Evolutionary conservation across 495 filamentous ascomycete genomes (phyloP), one percentile per base, ranked within the genome.

Genomic region (Hyaloscypha bicolor): DNA sequence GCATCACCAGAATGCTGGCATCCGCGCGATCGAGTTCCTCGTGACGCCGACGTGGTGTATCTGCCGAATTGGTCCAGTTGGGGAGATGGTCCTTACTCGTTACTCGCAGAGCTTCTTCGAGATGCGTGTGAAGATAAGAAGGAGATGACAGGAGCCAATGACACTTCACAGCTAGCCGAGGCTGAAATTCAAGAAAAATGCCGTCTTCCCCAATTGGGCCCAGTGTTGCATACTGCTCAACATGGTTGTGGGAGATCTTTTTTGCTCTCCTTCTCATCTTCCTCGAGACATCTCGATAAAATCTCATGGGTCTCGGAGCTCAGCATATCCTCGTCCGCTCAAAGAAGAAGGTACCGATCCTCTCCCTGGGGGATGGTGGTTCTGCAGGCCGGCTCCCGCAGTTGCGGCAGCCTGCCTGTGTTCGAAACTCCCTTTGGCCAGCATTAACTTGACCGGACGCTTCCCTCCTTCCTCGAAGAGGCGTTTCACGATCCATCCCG

Each of bases 71-170:
- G 9, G 22, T 1, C 22, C 16, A 25, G 51, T n/a, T n/a, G 22
- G 19, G 51, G 22, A 1, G 16, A 53, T 53, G 55, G 9, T 58
- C 56, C 25, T 25, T 25, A 25, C 25, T 1, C 1, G 1, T 45
- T 35, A 37, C 35, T 37, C 35, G 35, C 35, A 37, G 35, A 37
- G 21, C 4, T 48, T 22, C 6, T 16, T 31, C 19, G 19, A 48
- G 56, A 31, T 58, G 35, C 33, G 55, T 48, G 37, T 56, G 21
- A 29, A 29, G 53, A 56, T 56, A 56, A 45, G 55, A 59, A 48
- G 22, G 9, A 22, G n/a, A 52, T 60, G 64, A 66, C 57, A 66
- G 42, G 57, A 66, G 30, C 64, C 56, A 66, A 66, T 66, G 37
- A 66, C 56, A 65, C 21, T 3, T 25, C 11, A 9, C 29, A 19